These are phyloP conservation scores for Citrullus colocynthis DNA, from an alignment of 306 rosid genomes.

Conservation along the genomic window DNA sequence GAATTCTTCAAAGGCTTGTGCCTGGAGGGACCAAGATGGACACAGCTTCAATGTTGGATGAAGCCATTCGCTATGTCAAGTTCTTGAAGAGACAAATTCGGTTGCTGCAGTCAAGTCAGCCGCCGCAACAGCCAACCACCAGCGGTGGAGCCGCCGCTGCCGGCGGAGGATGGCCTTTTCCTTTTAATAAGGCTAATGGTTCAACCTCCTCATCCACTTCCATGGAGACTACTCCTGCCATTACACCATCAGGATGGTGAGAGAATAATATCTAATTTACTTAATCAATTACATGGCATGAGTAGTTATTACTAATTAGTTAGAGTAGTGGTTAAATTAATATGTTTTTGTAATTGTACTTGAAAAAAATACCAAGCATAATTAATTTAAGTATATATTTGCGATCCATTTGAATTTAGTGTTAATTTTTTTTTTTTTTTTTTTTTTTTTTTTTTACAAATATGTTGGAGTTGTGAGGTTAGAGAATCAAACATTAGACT, in stretches of 20 bases:
- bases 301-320: neutral
- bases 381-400: neutral
- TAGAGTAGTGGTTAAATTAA: neutral
- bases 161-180: neutral
- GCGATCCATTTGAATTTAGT: neutral
- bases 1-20: slow-evolving; percentile 82
- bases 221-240: neutral
- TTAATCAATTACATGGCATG: neutral
- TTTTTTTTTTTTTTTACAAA: too few relatives aligned
- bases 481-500: too few relatives aligned
- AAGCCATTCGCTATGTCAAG: slow-evolving; percentile 85
- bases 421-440: too few relatives aligned
- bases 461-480: too few relatives aligned
- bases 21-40: slow-evolving; percentile 97
- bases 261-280: neutral
- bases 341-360: neutral
- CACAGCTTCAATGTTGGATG: slow-evolving; percentile 92
- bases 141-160: neutral
- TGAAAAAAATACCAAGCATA: neutral
- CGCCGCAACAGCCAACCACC: slow-evolving; percentile 11
- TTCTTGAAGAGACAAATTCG: slow-evolving; percentile 81
- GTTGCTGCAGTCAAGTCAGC: slow-evolving; percentile 40
- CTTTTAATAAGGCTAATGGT: neutral
- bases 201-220: slow-evolving; percentile 2
- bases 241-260: slow-evolving; percentile 2